These are phyloP conservation scores for Beauveria australis DNA, from an alignment of 2,329 filamentous ascomycete species.

Conservation along the genomic window DNA sequence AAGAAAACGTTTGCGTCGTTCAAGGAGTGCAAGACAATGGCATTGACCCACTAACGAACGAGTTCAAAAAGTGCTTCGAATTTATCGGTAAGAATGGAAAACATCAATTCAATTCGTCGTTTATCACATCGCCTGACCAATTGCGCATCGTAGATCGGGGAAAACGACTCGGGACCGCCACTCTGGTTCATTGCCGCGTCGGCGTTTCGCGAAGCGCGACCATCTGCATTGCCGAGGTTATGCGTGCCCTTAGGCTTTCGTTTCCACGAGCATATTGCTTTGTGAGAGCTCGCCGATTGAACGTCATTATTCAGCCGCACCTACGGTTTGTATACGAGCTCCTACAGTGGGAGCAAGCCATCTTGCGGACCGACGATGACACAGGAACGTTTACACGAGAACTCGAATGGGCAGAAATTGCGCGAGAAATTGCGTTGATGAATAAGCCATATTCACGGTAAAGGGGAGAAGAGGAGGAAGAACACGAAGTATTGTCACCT, in stretches of 20 bases:
- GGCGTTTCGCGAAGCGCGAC: constrained; percentile 93
- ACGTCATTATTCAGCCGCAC: constrained; percentile 97
- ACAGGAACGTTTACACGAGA: constrained; percentile 54
- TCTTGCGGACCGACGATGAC: constrained; percentile 46
- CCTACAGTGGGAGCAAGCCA: constrained; percentile 85
- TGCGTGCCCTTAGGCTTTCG: constrained; percentile 71
- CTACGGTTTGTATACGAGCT: constrained; percentile 91
- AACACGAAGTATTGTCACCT: neutral
- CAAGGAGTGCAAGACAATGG: constrained; percentile 93
- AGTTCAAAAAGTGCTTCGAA: constrained; percentile 76
- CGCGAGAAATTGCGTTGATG: constrained; percentile 88
- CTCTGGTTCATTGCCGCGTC: constrained; percentile 91
- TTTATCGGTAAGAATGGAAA: constrained; percentile 70
- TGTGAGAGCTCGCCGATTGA: constrained; percentile 82
- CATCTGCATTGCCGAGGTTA: constrained; percentile 98
- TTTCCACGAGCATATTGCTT: constrained; percentile 95
- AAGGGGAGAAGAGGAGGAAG: neutral
- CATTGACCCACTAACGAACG: constrained; percentile 79
- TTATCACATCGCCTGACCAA: constrained; percentile 7
- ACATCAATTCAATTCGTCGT: neutral
- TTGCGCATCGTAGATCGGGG: constrained; percentile 56
- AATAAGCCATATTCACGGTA: constrained; percentile 83
- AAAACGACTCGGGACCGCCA: constrained; percentile 67
- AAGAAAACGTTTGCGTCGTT: constrained; percentile 71
- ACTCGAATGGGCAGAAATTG: constrained; percentile 83